Base-by-base conservation (phyloP, 495 filamentous ascomycete genomes). In the Hyaloscypha hepaticicola region DNA sequence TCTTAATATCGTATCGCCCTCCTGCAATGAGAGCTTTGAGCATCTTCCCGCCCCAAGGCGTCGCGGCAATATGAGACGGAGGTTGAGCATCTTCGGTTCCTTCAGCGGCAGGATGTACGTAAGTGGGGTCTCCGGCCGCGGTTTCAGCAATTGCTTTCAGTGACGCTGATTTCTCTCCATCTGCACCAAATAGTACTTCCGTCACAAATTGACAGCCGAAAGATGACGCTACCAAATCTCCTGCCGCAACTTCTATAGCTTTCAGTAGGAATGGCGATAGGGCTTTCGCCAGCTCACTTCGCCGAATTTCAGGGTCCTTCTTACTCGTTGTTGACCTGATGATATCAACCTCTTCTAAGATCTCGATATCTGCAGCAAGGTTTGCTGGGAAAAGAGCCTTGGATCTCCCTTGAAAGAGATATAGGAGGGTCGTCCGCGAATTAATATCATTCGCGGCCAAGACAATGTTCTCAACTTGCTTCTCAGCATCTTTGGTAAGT, bases 11-110 rank as follows among this genome's bases (percentile, higher is more conserved):
- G 74, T 88, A 99, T 26, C 83, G 85, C 11, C 96, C 95, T 24
- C 95, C 94, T 33, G 89, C 84, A 27, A 97, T 90, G 1, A 99
- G 82, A 0, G 88, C 88, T 77, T 96, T 97, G 65, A 96, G 83
- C 87, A 97, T 89, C 56, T 90, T 86, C n/a, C 91, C 90, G 2
- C 87, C 88, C 61, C 85, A 82, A 2, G 91, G 78, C 0, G 82
- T 82, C 59, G 79, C 76, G 26, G 81, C 83, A 53, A 88, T 78
- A 70, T 90, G 88, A 24, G 58, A 61, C 16, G 61, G 49, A 12
- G 60, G 19, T n/a, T 53, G 26, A n/a, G 55, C 27, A 28, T 49
- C 58, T 41, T 66, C 61, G 5, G 49, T 38, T 16, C 56, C 61
- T 29, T 58, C 67, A 6, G 84, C 81, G 51, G 77, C 72, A 9